Base-by-base conservation (phyloP, 176 grass and related monocot genomes). In the Aegilops bicornis region DNA sequence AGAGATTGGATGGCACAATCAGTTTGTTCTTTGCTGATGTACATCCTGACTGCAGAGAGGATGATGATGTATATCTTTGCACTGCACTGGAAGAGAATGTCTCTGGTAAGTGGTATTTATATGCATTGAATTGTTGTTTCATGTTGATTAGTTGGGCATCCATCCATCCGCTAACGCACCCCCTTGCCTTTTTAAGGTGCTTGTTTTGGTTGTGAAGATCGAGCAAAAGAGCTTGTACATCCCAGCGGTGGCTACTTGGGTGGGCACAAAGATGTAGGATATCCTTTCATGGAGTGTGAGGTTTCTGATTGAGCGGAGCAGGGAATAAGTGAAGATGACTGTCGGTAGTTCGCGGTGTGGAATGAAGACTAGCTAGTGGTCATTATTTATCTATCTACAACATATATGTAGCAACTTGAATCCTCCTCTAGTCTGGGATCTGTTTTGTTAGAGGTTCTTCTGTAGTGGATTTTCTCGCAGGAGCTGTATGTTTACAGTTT, bases 11-110 rank as follows among this genome's bases (percentile, higher is more conserved):
- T 58, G 75, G 75, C 29, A 58, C 48, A 13, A 12, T 20, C 35
- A 20, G 30, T 35, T 77, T 77, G 29, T 22, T 77, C 75, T 58
- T 77, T 32, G 75, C 75, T 58, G 75, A 77, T 27, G 48, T 58
- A 19, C 37, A 77, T 77, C 29, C 37, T 31, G n/a, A 35, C 10
- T 59, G 75, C 30, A 77, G 17, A 59, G 75, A n/a, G 9, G 48
- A 5, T 29, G 63, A n/a, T 4, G 75, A 59, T 22, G 50, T 77
- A 54, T 76, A 76, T 76, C 73, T 31, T 7, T 76, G 73, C 73
- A 54, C 25, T 13, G 25, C 45, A 32, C 17, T 76, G 25, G 47
- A 76, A 30, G 47, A 54, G 16, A 54, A 30, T 32, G 73, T 54
- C 27, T 31, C 27, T 52, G 71, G 22, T 74, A 74, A 74, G 11